These are phyloP conservation scores for Leccinum subtestaceum DNA, from an alignment of 768 basidiomycete genomes.

Conservation along the genomic window DNA sequence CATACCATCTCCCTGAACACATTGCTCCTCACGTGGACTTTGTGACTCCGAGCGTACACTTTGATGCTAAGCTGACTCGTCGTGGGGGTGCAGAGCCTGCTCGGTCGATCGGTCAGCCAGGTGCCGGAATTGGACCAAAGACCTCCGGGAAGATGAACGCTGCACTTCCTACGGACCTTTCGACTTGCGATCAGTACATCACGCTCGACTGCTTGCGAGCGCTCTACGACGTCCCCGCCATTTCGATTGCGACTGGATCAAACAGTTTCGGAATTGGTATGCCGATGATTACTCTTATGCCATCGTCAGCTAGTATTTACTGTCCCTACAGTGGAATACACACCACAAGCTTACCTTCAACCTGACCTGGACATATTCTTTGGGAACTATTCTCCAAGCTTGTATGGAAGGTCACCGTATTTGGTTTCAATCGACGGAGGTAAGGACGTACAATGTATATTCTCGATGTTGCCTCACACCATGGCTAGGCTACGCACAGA, in stretches of 20 bases:
- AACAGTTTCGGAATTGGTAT: slow-evolving; percentile 33
- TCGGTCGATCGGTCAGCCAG: slow-evolving; percentile 16
- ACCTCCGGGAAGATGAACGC: slow-evolving; percentile 13
- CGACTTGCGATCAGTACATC: slow-evolving; percentile 28
- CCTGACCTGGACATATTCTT: slow-evolving; percentile 31
- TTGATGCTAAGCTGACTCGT: slow-evolving; percentile 25
- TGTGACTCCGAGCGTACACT: slow-evolving; percentile 34
- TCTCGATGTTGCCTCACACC: background rate
- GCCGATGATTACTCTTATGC: background rate
- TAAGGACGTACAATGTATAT: background rate
- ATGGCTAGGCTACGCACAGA: slow-evolving; percentile 18
- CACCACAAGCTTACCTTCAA: slow-evolving; percentile 31
- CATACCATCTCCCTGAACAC: slow-evolving; percentile 34
- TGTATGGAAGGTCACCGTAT: slow-evolving; percentile 24
- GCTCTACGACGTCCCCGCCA: slow-evolving; percentile 23
- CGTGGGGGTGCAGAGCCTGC: slow-evolving; percentile 5
- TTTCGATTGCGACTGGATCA: slow-evolving; percentile 11
- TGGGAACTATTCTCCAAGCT: slow-evolving; percentile 23
- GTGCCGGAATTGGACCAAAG: slow-evolving; percentile 19
- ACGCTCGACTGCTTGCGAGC: slow-evolving; percentile 32
- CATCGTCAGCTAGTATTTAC: background rate
- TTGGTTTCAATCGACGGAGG: slow-evolving; percentile 35
- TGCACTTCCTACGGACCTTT: slow-evolving; percentile 8
- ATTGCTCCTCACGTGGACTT: slow-evolving; percentile 34
- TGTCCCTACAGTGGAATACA: slow-evolving; percentile 28